These are phyloP conservation scores for Rhizopogon salebrosus DNA, from an alignment of 768 basidiomycete species.

Conservation along the genomic window DNA sequence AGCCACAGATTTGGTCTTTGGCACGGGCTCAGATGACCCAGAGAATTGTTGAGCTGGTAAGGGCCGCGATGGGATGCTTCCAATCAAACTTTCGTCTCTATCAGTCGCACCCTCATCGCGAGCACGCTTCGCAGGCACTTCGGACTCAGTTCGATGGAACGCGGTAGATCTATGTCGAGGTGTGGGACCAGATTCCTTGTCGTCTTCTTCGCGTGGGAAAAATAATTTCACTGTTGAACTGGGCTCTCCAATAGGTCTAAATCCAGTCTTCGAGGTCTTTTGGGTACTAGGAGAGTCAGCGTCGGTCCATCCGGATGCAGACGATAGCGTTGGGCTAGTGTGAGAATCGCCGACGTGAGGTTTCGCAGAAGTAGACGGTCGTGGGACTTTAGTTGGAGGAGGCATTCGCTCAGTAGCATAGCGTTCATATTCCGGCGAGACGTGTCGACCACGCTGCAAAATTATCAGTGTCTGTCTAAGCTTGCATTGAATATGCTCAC, in stretches of 20 bases:
- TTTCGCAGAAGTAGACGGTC: conserved; percentile 8
- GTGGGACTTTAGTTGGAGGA: conserved; percentile 22
- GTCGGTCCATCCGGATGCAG: conserved; percentile 12
- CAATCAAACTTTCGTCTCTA: conserved; percentile 13
- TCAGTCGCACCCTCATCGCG: conserved; percentile 17
- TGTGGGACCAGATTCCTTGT: conserved; percentile 23
- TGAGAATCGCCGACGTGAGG: conserved; percentile 11
- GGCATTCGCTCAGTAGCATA: conserved; percentile 28
- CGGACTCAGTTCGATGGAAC: conserved; percentile 10
- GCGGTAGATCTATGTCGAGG: conserved; percentile 11
- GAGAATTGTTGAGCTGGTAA: conserved; percentile 2
- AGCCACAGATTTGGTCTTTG: conserved; percentile 9
- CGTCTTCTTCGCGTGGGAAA: conserved; percentile 74
- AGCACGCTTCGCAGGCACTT: conserved; percentile 23
- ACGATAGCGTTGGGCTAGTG: conserved; percentile 4
- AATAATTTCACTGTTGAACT: conserved; percentile 63
- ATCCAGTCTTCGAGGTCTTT: conserved; percentile 41
- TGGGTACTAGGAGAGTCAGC: conserved; percentile 13
- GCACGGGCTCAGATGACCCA: conserved; percentile 3
- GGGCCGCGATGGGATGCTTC: background rate
- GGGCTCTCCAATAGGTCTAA: conserved; percentile 60
- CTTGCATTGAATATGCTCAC: conserved; percentile 14
- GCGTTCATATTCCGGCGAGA: conserved; percentile 17
- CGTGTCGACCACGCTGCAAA: conserved; percentile 14
- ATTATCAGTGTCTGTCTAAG: conserved; percentile 5